A percentile compares a stretch with the other conserved stretches of the same genome.
phyloP scores from a whole-genome alignment of 495 filamentous ascomycete species.

The Talaromyces nanjingensis region DNA sequence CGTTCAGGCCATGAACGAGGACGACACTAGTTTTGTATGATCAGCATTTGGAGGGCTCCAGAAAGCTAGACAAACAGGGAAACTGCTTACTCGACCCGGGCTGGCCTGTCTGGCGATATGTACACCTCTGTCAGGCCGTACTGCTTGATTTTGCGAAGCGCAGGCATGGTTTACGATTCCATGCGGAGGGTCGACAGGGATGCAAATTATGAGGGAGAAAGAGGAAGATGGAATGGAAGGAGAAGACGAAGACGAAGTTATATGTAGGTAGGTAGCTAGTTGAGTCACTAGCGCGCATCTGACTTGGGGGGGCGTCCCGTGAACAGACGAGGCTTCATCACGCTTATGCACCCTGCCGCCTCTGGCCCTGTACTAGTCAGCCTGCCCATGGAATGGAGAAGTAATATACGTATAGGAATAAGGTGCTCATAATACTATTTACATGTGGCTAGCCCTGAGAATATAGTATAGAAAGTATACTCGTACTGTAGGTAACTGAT shows the following conservation, averaged over 20 bases:
- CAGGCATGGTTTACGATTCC: background rate
- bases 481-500: too few species aligned
- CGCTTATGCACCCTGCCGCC: background rate
- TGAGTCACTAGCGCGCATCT: slow-evolving; percentile 2
- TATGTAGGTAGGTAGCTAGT: background rate
- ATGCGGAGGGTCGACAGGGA: background rate
- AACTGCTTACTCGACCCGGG: slow-evolving; percentile 41
- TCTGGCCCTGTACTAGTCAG: too few species aligned
- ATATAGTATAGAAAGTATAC: too few species aligned
- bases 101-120: slow-evolving; percentile 40
- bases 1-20: slow-evolving; percentile 80
- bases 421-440: too few species aligned
- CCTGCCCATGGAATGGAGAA: too few species aligned
- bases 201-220: background rate
- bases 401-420: too few species aligned
- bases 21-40: slow-evolving; percentile 38
- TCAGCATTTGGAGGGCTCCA: background rate
- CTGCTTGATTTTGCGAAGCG: slow-evolving; percentile 45
- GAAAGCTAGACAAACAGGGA: background rate
- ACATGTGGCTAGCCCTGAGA: too few species aligned
- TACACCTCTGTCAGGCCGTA: slow-evolving; percentile 68
- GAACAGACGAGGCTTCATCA: background rate
- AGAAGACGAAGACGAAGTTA: background rate
- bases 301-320: background rate
- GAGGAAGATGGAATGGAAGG: background rate